Evolutionary conservation across 495 filamentous ascomycete species (phyloP).

Genomic region (Annulohypoxylon nitens): DNA sequence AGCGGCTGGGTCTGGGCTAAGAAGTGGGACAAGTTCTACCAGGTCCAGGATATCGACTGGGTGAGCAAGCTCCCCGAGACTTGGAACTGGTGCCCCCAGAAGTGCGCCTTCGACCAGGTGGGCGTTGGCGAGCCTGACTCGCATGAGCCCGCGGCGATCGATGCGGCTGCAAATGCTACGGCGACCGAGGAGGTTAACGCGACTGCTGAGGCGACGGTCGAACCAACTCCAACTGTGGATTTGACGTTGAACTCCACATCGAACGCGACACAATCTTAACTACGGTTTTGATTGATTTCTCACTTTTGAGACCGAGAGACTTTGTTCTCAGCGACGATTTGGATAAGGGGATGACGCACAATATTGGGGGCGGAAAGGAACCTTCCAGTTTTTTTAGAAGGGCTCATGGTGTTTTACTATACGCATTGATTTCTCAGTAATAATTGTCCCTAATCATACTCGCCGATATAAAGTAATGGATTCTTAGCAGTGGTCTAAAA

Average conservation of each 20-base stretch:
- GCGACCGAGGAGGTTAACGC: no score
- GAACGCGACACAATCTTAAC: no score
- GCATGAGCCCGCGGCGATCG: neutral
- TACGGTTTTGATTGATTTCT: no score
- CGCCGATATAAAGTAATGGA: neutral
- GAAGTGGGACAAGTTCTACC: constrained; percentile 18
- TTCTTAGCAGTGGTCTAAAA: neutral
- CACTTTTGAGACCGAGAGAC: no score
- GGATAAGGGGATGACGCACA: no score
- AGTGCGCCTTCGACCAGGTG: neutral
- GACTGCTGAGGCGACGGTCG: no score
- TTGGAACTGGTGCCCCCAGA: neutral
- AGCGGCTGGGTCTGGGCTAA: constrained; percentile 10
- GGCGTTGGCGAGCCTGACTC: neutral
- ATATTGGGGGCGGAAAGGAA: no score
- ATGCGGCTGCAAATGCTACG: neutral
- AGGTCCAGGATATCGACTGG: neutral
- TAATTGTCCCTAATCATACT: neutral
- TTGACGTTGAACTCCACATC: neutral
- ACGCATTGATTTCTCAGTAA: neutral
- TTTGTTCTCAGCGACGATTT: no score
- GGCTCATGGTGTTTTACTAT: no score
- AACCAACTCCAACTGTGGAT: neutral
- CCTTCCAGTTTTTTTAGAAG: no score
- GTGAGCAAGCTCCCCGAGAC: neutral